These are phyloP conservation scores for Kwoniella botswanensis DNA, from an alignment of 768 basidiomycete genomes.

Conservation along the genomic window DNA sequence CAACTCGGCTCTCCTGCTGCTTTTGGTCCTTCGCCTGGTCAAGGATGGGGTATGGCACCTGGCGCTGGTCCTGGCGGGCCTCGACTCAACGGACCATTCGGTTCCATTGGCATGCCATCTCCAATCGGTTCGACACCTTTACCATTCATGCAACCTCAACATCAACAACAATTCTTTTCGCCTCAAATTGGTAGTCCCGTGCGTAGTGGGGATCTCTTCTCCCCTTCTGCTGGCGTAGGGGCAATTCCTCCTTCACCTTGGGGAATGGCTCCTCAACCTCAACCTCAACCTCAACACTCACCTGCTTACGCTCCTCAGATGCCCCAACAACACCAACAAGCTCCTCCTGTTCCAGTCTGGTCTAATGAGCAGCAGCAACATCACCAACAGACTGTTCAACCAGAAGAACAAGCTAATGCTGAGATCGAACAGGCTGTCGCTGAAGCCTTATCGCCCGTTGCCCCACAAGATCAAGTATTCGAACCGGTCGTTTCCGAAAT, in stretches of 20 bases:
- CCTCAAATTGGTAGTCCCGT: conserved; percentile 37
- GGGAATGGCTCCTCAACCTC: conserved; percentile 37
- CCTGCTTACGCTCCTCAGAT: conserved; percentile 9
- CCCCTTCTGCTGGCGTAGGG: conserved; percentile 44
- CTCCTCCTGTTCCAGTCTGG: conserved; percentile 22
- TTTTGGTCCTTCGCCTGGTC: conserved; percentile 24
- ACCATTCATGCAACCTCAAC: conserved; percentile 28
- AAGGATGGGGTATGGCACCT: conserved; percentile 26
- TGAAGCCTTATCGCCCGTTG: conserved; percentile 26
- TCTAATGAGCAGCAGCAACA: conserved; percentile 39
- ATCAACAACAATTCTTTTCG: conserved; percentile 33
- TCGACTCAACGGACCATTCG: conserved; percentile 23
- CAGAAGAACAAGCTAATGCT: conserved; percentile 24
- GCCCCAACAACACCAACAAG: conserved; percentile 24
- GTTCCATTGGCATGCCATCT: conserved; percentile 35
- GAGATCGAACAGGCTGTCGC: conserved; percentile 24
- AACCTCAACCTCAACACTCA: conserved; percentile 16
- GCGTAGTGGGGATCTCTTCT: conserved; percentile 34
- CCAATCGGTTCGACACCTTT: conserved; percentile 25
- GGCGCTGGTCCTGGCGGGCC: conserved; percentile 14
- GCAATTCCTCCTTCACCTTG: conserved; percentile 49
- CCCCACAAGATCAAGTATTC: conserved; percentile 9
- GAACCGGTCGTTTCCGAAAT: conserved; percentile 11
- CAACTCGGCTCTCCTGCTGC: conserved; percentile 15
- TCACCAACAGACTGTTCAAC: conserved; percentile 9